These are phyloP conservation scores for Sabuloglossum arenarium DNA, from an alignment of 495 filamentous ascomycete genomes.

Conservation along the genomic window DNA sequence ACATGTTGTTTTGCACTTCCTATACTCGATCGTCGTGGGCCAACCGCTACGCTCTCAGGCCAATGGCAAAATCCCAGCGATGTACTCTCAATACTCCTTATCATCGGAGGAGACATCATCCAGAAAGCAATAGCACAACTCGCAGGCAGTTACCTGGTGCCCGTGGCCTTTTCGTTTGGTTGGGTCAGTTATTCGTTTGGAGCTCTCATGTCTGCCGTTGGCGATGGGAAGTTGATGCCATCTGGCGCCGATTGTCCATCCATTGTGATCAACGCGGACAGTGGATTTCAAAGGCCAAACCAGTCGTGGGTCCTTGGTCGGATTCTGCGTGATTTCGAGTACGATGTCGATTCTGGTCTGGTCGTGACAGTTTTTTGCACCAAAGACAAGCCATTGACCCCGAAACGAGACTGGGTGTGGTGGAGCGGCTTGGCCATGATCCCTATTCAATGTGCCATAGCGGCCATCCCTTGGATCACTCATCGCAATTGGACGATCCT, in stretches of 20 bases:
- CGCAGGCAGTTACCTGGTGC: conserved; percentile 18
- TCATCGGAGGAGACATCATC: conserved; percentile 30
- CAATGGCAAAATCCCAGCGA: conserved; percentile 19
- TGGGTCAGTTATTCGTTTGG: conserved; percentile 22
- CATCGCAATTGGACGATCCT: not conserved
- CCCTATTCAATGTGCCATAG: not conserved
- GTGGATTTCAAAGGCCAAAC: conserved; percentile 23
- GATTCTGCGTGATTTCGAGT: conserved; percentile 27
- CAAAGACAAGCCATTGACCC: not conserved
- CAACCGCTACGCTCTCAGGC: not conserved
- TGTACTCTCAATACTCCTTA: conserved; percentile 24
- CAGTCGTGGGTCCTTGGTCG: conserved; percentile 28
- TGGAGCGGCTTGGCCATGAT: not conserved
- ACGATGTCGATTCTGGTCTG: not conserved
- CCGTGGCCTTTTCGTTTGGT: conserved; percentile 34
- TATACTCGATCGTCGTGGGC: no score
- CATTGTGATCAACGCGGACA: conserved; percentile 23
- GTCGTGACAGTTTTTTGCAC: not conserved
- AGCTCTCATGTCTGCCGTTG: conserved; percentile 20
- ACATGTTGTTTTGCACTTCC: no score
- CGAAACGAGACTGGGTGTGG: not conserved
- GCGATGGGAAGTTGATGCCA: conserved; percentile 25
- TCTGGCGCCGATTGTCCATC: conserved; percentile 13
- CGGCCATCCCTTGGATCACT: not conserved
- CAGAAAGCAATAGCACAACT: conserved; percentile 26